Percentiles rank a stretch among this genome's conserved stretches.
Evolutionary conservation across 2,329 filamentous ascomycete species (phyloP).

Genomic region (Hymenoscyphus fructigenus): DNA sequence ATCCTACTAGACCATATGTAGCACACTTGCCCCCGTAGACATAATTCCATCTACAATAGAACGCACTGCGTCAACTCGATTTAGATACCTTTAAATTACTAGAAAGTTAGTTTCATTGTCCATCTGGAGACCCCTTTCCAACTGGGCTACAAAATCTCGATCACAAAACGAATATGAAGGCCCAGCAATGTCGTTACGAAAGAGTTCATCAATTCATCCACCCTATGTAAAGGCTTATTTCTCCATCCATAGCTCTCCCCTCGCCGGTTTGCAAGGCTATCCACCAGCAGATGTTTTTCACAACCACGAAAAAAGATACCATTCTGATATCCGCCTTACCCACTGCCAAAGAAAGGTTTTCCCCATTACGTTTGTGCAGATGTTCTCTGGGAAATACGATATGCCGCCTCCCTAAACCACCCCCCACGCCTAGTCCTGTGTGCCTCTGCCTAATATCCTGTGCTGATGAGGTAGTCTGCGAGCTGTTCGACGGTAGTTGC

Average conservation of each 20-base stretch:
- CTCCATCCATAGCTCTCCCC: conserved; percentile 8
- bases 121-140: too few relatives aligned
- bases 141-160: not conserved
- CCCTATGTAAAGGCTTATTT: conserved; percentile 29
- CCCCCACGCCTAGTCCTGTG: not conserved
- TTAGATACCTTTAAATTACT: not conserved
- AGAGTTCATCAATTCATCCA: conserved; percentile 28
- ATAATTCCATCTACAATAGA: too few relatives aligned
- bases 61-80: too few relatives aligned
- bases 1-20: not conserved
- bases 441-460: conserved; percentile 58
- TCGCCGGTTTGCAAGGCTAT: conserved; percentile 25
- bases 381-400: conserved; percentile 10
- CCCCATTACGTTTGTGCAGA: conserved; percentile 22
- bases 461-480: conserved; percentile 79
- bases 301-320: conserved; percentile 25
- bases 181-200: conserved; percentile 8
- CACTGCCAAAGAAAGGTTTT: conserved; percentile 24
- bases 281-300: conserved; percentile 20
- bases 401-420: conserved; percentile 4
- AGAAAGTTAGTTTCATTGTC: not conserved
- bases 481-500: conserved; percentile 78
- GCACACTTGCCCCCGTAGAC: too few relatives aligned
- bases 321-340: conserved; percentile 31
- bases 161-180: conserved; percentile 6